Evolutionary conservation across 2,329 filamentous ascomycete species (phyloP).

Genomic region (Neopestalotiopsis clavispora): DNA sequence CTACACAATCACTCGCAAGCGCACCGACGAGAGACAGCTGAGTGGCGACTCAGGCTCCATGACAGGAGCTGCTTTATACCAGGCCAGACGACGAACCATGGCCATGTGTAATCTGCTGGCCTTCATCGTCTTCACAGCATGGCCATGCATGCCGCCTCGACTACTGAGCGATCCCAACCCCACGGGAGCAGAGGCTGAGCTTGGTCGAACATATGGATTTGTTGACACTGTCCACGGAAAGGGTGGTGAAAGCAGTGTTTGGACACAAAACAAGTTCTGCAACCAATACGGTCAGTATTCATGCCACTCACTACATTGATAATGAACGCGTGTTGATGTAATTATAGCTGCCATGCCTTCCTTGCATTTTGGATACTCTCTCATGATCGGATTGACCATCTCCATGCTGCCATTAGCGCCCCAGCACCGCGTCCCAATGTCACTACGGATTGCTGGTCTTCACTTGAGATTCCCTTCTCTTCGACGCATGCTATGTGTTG

Average conservation of each 20-base stretch:
- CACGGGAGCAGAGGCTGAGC: conserved; percentile 56
- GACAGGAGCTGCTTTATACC: conserved; percentile 54
- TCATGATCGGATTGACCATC: conserved; percentile 74
- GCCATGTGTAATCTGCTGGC: conserved; percentile 66
- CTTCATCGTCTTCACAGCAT: conserved; percentile 66
- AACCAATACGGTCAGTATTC: conserved; percentile 70
- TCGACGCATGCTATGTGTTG: conserved; percentile 47
- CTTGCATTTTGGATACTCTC: conserved; percentile 76
- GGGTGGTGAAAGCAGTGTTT: conserved; percentile 68
- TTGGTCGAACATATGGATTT: conserved; percentile 66
- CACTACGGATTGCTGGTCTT: conserved; percentile 13
- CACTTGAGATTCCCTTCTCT: conserved; percentile 17
- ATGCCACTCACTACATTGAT: background rate
- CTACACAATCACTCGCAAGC: conserved; percentile 64
- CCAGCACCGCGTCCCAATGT: conserved; percentile 55
- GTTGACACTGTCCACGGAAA: conserved; percentile 63
- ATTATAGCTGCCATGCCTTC: conserved; percentile 72
- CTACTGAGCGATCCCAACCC: conserved; percentile 62
- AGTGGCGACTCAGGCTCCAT: conserved; percentile 26
- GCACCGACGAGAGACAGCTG: conserved; percentile 17
- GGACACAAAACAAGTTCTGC: conserved; percentile 73
- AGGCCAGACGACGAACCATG: conserved; percentile 62
- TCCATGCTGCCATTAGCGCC: conserved; percentile 66
- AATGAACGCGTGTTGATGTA: conserved; percentile 18
- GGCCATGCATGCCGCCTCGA: conserved; percentile 68